A percentile compares a stretch with the other conserved stretches of the same genome.
These are phyloP conservation scores for Magnusiomyces fungicola DNA, from an alignment of 1,139 yeast genomes.

Conservation along the genomic window DNA sequence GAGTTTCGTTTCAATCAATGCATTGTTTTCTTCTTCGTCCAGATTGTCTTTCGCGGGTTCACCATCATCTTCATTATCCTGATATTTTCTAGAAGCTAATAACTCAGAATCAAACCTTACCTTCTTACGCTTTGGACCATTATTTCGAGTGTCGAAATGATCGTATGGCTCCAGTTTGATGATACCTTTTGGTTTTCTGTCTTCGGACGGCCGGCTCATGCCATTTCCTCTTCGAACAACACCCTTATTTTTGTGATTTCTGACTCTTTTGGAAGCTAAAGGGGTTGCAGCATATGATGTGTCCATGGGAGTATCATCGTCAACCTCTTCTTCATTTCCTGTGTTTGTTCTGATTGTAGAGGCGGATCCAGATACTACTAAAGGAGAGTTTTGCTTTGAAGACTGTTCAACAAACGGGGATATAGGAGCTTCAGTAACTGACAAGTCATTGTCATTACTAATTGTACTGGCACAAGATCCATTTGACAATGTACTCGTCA, in stretches of 20 bases:
- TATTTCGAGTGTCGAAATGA: constrained; percentile 14
- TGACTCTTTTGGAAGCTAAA: neutral
- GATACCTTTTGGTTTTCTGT: neutral
- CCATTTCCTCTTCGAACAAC: too few species aligned
- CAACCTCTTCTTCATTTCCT: neutral
- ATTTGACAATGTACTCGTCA: too few species aligned
- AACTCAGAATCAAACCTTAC: constrained; percentile 6
- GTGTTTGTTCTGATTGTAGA: too few species aligned
- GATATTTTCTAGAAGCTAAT: constrained; percentile 11
- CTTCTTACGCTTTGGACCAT: constrained; percentile 9
- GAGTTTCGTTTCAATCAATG: neutral
- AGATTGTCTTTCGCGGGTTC: neutral
- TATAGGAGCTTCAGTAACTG: too few species aligned
- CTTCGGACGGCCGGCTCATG: too few species aligned
- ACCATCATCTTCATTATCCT: neutral
- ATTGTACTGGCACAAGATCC: too few species aligned
- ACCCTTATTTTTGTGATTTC: too few species aligned
- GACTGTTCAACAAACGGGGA: too few species aligned
- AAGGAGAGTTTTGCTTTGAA: constrained; percentile 70
- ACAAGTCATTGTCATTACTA: too few species aligned
- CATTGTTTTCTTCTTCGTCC: constrained; percentile 1
- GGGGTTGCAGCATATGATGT: too few species aligned
- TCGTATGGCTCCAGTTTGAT: constrained; percentile 5
- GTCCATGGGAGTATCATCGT: neutral
- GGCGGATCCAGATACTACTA: too few species aligned